phyloP scores from a whole-genome alignment of 306 rosid genomes.

The Acacia melanoxylon region DNA sequence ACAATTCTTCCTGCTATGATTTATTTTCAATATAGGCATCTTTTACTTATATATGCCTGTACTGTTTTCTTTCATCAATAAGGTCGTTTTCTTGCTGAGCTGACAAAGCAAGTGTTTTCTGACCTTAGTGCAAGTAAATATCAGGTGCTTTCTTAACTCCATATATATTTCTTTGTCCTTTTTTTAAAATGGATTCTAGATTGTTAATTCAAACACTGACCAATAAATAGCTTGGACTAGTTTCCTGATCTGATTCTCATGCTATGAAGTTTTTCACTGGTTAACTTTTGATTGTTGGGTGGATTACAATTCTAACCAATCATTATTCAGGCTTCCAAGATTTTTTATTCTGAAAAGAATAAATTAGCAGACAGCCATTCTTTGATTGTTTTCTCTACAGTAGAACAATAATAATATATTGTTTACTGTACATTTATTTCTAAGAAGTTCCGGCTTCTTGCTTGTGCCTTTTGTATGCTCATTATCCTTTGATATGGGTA shows the following conservation, averaged over 20 bases:
- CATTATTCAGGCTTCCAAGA: background rate
- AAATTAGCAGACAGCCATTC: background rate
- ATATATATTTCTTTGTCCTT: background rate
- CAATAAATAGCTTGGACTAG: background rate
- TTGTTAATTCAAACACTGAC: slow-evolving; percentile 6
- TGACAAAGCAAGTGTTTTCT: slow-evolving; percentile 79
- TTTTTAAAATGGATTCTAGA: background rate
- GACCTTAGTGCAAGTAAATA: slow-evolving; percentile 95
- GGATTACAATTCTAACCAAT: background rate
- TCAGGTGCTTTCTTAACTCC: slow-evolving; percentile 62
- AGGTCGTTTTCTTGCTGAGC: slow-evolving; percentile 97
- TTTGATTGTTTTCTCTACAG: background rate
- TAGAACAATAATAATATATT: background rate
- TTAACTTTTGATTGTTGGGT: slow-evolving; percentile 2
- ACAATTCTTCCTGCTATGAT: background rate
- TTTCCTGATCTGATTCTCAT: slow-evolving; percentile 11
- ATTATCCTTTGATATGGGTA: background rate
- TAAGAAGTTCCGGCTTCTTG: slow-evolving; percentile 12
- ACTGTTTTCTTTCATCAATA: slow-evolving; percentile 29
- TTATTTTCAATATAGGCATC: slow-evolving; percentile 14
- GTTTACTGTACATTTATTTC: background rate
- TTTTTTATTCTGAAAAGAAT: background rate
- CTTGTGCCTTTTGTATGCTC: slow-evolving; percentile 14
- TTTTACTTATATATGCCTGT: slow-evolving; percentile 2
- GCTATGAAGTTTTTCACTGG: slow-evolving; percentile 1